These are phyloP conservation scores for Pichia phayaonensis DNA, from an alignment of 805 yeast species.

Conservation along the genomic window DNA sequence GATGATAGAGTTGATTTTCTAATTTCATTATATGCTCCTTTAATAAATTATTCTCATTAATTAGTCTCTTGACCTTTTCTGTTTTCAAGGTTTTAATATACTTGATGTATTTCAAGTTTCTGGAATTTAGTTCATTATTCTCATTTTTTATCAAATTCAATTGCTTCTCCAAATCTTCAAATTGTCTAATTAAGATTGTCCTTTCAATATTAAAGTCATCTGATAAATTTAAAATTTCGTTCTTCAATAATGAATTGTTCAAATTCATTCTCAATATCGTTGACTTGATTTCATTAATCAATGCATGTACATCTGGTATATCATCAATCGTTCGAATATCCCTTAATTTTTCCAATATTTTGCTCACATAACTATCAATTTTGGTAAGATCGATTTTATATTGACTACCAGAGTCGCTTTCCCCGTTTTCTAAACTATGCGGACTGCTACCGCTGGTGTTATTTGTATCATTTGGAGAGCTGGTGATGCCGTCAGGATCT, in stretches of 20 bases:
- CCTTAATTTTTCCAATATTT: not conserved
- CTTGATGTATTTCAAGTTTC: conserved; percentile 28
- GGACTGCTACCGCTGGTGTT: not conserved
- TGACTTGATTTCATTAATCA: conserved; percentile 9
- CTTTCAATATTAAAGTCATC: conserved; percentile 27
- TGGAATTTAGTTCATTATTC: conserved; percentile 24
- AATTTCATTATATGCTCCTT: conserved; percentile 16
- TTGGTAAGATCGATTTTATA: not conserved
- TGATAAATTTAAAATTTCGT: conserved; percentile 20
- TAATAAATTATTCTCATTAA: conserved; percentile 23
- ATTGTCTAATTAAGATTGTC: conserved; percentile 21
- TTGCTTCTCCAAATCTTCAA: conserved; percentile 23
- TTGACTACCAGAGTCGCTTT: not conserved
- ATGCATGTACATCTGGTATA: not conserved
- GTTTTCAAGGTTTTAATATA: conserved; percentile 25
- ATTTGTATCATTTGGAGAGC: not conserved
- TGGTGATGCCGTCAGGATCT: not conserved
- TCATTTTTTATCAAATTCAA: conserved; percentile 21
- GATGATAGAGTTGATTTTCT: not conserved
- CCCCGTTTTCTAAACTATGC: not conserved
- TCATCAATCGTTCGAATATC: not conserved
- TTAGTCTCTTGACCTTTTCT: conserved; percentile 22
- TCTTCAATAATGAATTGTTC: conserved; percentile 25
- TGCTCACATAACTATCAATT: not conserved
- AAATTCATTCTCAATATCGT: conserved; percentile 26